These are phyloP conservation scores for Plenodomus biglobosus DNA, from an alignment of 2,329 filamentous ascomycete genomes.

Conservation along the genomic window DNA sequence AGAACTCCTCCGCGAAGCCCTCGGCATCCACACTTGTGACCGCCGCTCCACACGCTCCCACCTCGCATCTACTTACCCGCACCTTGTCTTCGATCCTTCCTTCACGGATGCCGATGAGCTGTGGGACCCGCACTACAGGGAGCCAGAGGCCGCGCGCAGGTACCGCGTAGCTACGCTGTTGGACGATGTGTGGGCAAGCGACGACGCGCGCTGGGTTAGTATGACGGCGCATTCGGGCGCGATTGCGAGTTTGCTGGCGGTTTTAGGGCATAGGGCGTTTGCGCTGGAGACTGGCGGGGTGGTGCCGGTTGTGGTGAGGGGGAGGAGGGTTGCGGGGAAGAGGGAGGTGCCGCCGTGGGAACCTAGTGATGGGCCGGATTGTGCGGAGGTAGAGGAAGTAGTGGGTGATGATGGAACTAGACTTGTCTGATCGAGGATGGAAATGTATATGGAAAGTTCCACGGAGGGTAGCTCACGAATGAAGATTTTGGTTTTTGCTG, in stretches of 20 bases:
- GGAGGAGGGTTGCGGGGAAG: slow-evolving; percentile 48
- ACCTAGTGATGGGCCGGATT: slow-evolving; percentile 32
- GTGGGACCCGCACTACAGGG: slow-evolving; percentile 49
- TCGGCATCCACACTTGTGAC: slow-evolving; percentile 70
- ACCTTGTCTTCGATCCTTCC: slow-evolving; percentile 58
- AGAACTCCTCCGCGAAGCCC: slow-evolving; percentile 65
- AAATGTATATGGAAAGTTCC: too few relatives aligned
- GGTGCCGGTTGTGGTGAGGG: slow-evolving; percentile 67
- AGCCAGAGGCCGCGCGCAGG: slow-evolving; percentile 26
- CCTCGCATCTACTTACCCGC: slow-evolving; percentile 55
- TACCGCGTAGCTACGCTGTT: slow-evolving; percentile 45
- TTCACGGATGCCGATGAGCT: slow-evolving; percentile 61
- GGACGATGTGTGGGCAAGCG: slow-evolving; percentile 55
- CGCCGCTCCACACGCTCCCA: slow-evolving; percentile 56
- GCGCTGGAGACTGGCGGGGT: slow-evolving; percentile 65
- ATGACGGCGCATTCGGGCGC: slow-evolving; percentile 62
- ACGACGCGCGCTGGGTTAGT: slow-evolving; percentile 52
- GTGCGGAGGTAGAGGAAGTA: neutral
- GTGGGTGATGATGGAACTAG: too few relatives aligned
- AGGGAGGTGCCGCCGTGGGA: slow-evolving; percentile 31
- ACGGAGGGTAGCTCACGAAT: too few relatives aligned
- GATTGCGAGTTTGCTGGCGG: slow-evolving; percentile 57
- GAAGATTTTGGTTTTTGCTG: too few relatives aligned
- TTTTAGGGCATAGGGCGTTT: slow-evolving; percentile 62
- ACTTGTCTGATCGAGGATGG: too few relatives aligned